Percentiles rank a stretch among this genome's conserved stretches.
phyloP scores from a whole-genome alignment of 345 rosid species.

The Pistacia atlantica region DNA sequence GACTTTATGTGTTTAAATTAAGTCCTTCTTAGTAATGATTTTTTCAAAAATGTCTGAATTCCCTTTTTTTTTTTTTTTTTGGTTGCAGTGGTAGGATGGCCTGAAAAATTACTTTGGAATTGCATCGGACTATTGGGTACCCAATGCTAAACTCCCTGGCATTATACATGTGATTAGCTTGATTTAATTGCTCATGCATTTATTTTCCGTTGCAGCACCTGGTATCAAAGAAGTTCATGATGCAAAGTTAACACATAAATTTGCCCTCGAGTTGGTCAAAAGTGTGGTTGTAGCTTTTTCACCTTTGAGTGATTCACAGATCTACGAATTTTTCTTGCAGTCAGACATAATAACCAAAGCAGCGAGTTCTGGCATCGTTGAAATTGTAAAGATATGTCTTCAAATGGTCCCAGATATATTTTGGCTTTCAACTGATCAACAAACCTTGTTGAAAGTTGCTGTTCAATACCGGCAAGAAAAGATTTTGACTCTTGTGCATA shows the following conservation, averaged over 20 bases:
- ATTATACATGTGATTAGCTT: neutral
- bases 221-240: neutral
- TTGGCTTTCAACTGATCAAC: neutral
- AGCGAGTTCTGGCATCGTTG: neutral
- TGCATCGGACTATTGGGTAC: neutral
- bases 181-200: neutral
- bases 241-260: neutral
- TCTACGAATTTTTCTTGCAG: neutral
- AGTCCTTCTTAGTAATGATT: too few relatives aligned
- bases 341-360: neutral
- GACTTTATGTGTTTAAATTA: too few relatives aligned
- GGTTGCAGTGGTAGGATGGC: neutral
- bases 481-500: slow-evolving; percentile 16
- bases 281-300: neutral
- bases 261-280: neutral
- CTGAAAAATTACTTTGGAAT: neutral
- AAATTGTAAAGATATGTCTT: neutral
- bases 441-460: slow-evolving; percentile 5
- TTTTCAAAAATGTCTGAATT: too few relatives aligned
- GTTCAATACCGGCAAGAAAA: slow-evolving; percentile 15
- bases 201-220: neutral
- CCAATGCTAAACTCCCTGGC: neutral
- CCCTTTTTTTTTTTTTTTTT: neutral
- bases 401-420: neutral
- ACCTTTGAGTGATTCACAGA: neutral